Percentiles rank a stretch among this genome's conserved stretches.
Conservation (phyloP, 2,329 filamentous ascomycete genomes). For the Microsporum canis region DNA sequence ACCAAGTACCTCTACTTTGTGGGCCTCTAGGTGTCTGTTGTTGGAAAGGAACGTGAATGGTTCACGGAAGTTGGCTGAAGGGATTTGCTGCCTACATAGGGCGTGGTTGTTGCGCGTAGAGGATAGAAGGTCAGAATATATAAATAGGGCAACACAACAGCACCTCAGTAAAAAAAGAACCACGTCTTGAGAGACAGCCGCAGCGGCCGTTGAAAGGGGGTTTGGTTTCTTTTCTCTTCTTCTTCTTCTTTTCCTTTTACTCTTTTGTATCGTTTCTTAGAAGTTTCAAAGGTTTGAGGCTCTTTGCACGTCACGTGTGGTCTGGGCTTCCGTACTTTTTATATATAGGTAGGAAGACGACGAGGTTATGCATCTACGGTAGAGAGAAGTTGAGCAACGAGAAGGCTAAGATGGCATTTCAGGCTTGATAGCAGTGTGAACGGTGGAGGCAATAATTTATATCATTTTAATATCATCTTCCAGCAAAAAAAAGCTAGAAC, state of each 20-base stretch:
- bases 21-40: not conserved
- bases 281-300: not conserved
- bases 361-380: no score
- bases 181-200: no score
- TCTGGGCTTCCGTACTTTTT: not conserved
- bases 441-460: not conserved
- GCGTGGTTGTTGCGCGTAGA: not conserved
- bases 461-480: not conserved
- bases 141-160: not conserved
- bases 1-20: not conserved
- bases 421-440: not conserved
- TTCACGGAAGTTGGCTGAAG: not conserved
- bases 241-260: not conserved
- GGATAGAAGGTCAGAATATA: not conserved
- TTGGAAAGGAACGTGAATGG: not conserved
- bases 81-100: conserved; percentile 1
- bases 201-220: no score
- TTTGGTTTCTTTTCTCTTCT: no score
- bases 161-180: no score
- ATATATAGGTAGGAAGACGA: no score
- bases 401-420: not conserved
- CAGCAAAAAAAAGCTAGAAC: not conserved
- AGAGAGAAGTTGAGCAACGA: not conserved
- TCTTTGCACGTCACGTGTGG: not conserved
- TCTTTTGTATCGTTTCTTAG: not conserved